Base-by-base conservation (phyloP, 2,329 filamentous ascomycete genomes). In the Diaporthe eres region DNA sequence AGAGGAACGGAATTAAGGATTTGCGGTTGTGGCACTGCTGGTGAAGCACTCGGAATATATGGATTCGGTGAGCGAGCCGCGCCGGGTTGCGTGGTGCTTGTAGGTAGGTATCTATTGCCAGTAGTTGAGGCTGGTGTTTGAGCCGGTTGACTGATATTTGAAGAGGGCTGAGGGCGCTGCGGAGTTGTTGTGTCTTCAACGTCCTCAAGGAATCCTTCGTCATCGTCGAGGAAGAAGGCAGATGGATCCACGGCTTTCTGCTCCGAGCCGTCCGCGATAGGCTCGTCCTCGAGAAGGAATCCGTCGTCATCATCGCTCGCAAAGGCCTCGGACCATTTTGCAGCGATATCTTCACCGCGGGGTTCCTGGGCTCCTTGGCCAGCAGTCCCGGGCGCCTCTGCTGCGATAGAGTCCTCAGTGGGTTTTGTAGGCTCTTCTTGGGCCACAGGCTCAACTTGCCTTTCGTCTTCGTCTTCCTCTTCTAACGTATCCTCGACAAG, bases 131-230 rank as follows among this genome's bases (percentile, higher is more conserved):
- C 44, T 75, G 78, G 74, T 78, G 76, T 13, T 71, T 77, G 81
- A 72, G 76, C 74, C 75, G 77, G 73, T 75, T 77, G 61, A 51
- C 78, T 77, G 37, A 79, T 78, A 37, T 78, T 77, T 19, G 81
- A 72, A 17, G 78, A 74, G 49, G 83, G 80, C 34, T 82, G 75
- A 22, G 78, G 75, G 53, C 81, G 78, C 58, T 77, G 80, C 4
- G 77, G 71, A 76, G 77, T 81, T 75, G 77, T 80, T 75, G 87
- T 82, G 28, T 88, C 85, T 15, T 87, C 87, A 5, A 89, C 88
- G 75, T 96, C 95, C 9, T 98, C 93, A 13, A 98, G 86, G 76
- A 98, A 94, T 0, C 95, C 95, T 80, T 96, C 94, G 78, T 94
- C 94, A 82, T 98, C 96, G 79, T 96, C 96, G 61, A 94, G 92